Conservation (phyloP, 495 filamentous ascomycete species). For the Penicillium fimorum region DNA sequence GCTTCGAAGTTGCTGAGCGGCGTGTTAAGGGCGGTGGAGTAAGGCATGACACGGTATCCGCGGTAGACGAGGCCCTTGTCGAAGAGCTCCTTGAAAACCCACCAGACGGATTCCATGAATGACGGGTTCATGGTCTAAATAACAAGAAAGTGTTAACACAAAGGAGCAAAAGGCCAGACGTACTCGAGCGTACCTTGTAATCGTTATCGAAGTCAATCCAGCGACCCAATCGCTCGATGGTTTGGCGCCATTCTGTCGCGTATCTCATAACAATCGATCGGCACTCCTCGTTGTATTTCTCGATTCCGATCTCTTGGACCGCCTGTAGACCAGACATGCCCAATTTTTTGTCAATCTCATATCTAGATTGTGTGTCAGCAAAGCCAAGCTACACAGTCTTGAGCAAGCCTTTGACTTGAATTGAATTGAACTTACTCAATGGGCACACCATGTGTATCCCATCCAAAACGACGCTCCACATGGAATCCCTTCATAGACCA, state of each 20-base stretch:
- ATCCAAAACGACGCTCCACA: constrained; percentile 69
- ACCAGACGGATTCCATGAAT: constrained; percentile 98
- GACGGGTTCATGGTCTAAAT: constrained; percentile 79
- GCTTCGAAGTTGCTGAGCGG: constrained; percentile 93
- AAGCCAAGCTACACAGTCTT: background rate
- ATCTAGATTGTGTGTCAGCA: constrained; percentile 24
- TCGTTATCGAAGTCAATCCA: constrained; percentile 99
- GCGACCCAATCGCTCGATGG: constrained; percentile 84
- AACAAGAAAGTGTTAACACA: background rate
- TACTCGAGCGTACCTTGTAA: constrained; percentile 66
- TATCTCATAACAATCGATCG: constrained; percentile 93
- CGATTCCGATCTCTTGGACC: constrained; percentile 83
- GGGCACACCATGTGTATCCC: constrained; percentile 94
- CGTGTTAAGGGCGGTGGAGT: constrained; percentile 86
- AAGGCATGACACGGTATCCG: constrained; percentile 90
- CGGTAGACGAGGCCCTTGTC: constrained; percentile 87
- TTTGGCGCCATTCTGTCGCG: constrained; percentile 83
- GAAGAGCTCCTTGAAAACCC: constrained; percentile 91
- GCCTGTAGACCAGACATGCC: constrained; percentile 85
- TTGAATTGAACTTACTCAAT: constrained; percentile 56
- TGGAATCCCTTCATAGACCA: constrained; percentile 97
- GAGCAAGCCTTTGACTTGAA: background rate
- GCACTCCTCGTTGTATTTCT: constrained; percentile 91
- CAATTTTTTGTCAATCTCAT: constrained; percentile 98
- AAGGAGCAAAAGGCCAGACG: background rate